Conservation (phyloP, 345 rosid genomes). For the Pistacia integerrima region DNA sequence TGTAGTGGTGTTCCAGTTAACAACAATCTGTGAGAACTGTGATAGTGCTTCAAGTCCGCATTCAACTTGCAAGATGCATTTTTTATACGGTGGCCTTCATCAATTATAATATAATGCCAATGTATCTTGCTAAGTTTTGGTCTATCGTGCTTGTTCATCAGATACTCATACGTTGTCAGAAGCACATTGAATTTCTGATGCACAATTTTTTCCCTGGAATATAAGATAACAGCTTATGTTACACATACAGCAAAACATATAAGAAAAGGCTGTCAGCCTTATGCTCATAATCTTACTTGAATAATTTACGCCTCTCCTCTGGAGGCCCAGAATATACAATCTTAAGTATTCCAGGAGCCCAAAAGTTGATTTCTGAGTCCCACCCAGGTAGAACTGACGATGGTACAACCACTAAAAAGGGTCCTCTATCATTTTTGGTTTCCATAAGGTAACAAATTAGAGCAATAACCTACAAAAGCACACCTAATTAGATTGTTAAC, state of each 20-base stretch:
- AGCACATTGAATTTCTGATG: conserved; percentile 90
- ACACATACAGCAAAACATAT: conserved; percentile 13
- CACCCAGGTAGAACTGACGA: conserved; percentile 92
- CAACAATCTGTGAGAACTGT: conserved; percentile 79
- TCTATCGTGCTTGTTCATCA: conserved; percentile 97
- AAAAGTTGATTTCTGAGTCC: conserved; percentile 79
- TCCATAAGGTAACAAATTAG: conserved; percentile 92
- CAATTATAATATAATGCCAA: conserved; percentile 93
- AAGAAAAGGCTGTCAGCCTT: conserved; percentile 9
- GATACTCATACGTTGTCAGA: conserved; percentile 88
- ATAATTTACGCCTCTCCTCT: conserved; percentile 85
- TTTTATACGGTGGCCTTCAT: conserved; percentile 96
- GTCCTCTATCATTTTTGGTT: conserved; percentile 86
- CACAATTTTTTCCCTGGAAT: conserved; percentile 81
- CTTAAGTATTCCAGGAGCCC: conserved; percentile 78
- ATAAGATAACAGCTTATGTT: conserved; percentile 24
- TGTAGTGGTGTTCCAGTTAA: conserved; percentile 93
- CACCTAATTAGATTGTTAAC: conserved; percentile 9
- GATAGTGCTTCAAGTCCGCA: conserved; percentile 90
- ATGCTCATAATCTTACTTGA: conserved; percentile 57
- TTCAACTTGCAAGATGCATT: conserved; percentile 98
- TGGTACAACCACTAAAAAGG: conserved; percentile 91
- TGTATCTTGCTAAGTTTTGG: conserved; percentile 85
- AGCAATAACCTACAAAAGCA: conserved; percentile 62
- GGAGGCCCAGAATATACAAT: conserved; percentile 90